Conservation (phyloP, 805 yeast species). For the Saccharomyces paradoxus region DNA sequence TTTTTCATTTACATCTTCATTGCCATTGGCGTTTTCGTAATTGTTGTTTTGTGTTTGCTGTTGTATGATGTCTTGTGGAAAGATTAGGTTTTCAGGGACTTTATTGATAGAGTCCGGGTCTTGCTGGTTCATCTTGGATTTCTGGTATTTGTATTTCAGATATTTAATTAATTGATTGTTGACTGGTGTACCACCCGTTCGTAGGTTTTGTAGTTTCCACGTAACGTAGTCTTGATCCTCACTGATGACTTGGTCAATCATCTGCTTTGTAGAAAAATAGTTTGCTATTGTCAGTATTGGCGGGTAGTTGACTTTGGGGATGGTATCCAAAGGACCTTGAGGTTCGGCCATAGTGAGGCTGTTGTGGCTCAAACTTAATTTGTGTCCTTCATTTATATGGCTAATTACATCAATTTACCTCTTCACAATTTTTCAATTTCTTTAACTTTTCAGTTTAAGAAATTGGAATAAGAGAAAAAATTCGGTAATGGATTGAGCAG, state of each 20-base stretch:
- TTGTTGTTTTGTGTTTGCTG: conserved; percentile 1
- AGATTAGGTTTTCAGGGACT: conserved; percentile 20
- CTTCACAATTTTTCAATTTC: not conserved
- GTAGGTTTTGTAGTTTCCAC: conserved; percentile 25
- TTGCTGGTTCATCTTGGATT: conserved; percentile 1
- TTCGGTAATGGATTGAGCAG: not conserved
- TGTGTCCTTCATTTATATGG: not conserved
- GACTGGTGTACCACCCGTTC: conserved; percentile 26
- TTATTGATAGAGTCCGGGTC: conserved; percentile 12
- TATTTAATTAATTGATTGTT: not conserved
- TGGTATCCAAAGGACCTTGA: conserved; percentile 26
- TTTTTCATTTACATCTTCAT: not conserved
- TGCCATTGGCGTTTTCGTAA: not conserved
- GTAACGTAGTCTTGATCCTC: conserved; percentile 30
- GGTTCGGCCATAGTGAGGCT: conserved; percentile 16
- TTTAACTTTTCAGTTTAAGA: not conserved
- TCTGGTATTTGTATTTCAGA: not conserved
- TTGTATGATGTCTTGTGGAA: conserved; percentile 21
- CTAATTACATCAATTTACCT: not conserved
- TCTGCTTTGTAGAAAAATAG: conserved; percentile 25
- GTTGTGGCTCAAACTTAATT: not conserved
- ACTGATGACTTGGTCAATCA: conserved; percentile 27
- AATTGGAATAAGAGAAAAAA: not conserved
- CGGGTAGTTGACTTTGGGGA: conserved; percentile 26
- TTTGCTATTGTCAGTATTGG: conserved; percentile 24